A percentile compares a stretch with the other conserved stretches of the same genome.
Conservation (phyloP, 305 asterid genomes). For the Fraxinus nigra region DNA sequence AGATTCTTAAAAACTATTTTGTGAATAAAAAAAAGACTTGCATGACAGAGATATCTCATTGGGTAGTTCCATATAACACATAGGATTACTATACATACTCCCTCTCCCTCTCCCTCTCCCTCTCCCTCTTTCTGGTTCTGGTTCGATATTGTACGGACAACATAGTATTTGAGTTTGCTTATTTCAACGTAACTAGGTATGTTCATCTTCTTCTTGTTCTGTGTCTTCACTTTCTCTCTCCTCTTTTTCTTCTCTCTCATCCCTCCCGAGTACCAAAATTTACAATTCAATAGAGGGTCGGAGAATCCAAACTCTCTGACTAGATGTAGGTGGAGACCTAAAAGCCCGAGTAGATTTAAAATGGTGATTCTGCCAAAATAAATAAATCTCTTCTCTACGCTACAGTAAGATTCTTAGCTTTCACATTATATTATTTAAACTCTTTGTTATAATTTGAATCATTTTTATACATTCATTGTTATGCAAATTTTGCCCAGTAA, state of each 20-base stretch:
- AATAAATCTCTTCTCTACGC: background rate
- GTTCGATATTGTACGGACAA: background rate
- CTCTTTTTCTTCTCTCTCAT: background rate
- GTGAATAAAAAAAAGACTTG: background rate
- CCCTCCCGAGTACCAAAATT: background rate
- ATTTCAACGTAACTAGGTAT: background rate
- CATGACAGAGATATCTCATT: background rate
- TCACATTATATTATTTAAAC: background rate
- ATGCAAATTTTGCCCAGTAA: background rate
- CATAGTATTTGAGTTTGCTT: background rate
- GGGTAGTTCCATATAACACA: background rate
- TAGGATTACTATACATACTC: background rate
- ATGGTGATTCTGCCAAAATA: background rate
- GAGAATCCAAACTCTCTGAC: background rate
- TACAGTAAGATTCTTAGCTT: background rate
- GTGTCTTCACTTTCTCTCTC: background rate
- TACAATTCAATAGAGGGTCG: background rate
- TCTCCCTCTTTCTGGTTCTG: background rate
- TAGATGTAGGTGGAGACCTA: background rate
- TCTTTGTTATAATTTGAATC: background rate
- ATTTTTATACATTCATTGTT: background rate
- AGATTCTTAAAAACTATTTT: background rate
- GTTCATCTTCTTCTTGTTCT: background rate
- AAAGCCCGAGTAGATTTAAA: background rate
- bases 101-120: background rate